Percentiles rank a stretch among this genome's conserved stretches.
phyloP scores from a whole-genome alignment of 148 eudicot genomes.

The Silene conica region DNA sequence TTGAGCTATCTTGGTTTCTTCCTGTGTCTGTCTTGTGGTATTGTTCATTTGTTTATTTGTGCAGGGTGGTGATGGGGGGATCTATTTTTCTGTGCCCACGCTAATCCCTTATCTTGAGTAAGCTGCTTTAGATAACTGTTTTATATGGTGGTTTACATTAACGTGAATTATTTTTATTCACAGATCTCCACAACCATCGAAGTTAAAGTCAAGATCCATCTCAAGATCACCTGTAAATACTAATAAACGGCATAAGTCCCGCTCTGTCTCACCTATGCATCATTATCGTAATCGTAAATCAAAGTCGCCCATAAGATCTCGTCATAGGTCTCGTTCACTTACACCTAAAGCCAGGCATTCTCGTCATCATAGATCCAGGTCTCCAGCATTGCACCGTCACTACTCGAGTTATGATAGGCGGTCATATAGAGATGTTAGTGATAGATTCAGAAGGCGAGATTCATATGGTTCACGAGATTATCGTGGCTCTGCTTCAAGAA shows the following conservation, averaged over 20 bases:
- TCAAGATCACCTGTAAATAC: slow-evolving; percentile 59
- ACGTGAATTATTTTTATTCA: background rate
- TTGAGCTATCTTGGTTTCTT: background rate
- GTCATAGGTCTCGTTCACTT: slow-evolving; percentile 39
- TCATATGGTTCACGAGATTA: slow-evolving; percentile 48
- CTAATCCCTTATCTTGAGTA: background rate
- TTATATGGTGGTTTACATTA: background rate
- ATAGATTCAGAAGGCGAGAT: slow-evolving; percentile 53
- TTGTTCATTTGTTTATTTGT: background rate
- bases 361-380: slow-evolving; percentile 62
- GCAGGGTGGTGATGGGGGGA: too few relatives aligned
- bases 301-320: slow-evolving; percentile 32
- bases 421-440: slow-evolving; percentile 47
- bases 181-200: slow-evolving; percentile 64
- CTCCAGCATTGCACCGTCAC: slow-evolving; percentile 69
- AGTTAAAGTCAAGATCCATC: slow-evolving; percentile 48
- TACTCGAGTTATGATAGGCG: slow-evolving; percentile 64
- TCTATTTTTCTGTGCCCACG: background rate
- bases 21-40: background rate
- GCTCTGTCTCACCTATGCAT: slow-evolving; percentile 60
- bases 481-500: slow-evolving; percentile 51
- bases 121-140: background rate
- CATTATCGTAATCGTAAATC: slow-evolving; percentile 25
- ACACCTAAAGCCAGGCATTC: slow-evolving; percentile 51
- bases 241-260: slow-evolving; percentile 49